Evolutionary conservation across 139 green algal genomes (phyloP), one percentile per base, ranked within the genome.

Genomic region (Closterium sp.): DNA sequence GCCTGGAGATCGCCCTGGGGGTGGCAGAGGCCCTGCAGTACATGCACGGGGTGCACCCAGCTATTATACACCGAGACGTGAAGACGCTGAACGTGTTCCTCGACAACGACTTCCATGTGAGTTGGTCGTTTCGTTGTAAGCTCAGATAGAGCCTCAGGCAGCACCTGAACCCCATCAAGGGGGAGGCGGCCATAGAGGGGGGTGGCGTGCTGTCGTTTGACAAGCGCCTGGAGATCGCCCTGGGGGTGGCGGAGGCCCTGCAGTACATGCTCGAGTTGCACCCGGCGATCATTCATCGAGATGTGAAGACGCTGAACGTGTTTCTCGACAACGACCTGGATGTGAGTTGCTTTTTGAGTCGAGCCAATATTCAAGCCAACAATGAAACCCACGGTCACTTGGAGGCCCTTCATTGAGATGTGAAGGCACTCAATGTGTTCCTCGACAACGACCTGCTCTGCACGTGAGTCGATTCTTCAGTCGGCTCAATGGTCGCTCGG

Each of bases 1-100:
- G 81, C n/a, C 81, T 86, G 25, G 81, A 86, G n/a, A 32, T 86
- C 1, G 81, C 81, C 2, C n/a, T 86, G n/a, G 81, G 81, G 9
- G 81, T 86, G 81, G 81, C 81, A 2, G 81, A 86, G 81, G 81
- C 81, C 16, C 81, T 86, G n/a, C 30, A 34, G n/a, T 86, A 86
- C 81, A 32, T 86, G n/a, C 81, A 86, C 19, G 30, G 81, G 2
- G 30, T 8, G 8, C n/a, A 86, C 30, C 81, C 81, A 1, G 30
- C 81, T 8, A 32, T 86, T 19, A 33, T 86, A 0, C 81, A 86
- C 25, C 81, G 81, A 10, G 81, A 86, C 28, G 30, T 86, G n/a
- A 86, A 86, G 81, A 86, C 81, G 16, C 25, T 86, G 5, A 86
- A 86, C 25, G 81, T 86, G n/a, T 86, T 86, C 81, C n/a, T 86